phyloP scores from a whole-genome alignment of 2,329 filamentous ascomycete genomes.

The Aspergillus ochraceoroseus region DNA sequence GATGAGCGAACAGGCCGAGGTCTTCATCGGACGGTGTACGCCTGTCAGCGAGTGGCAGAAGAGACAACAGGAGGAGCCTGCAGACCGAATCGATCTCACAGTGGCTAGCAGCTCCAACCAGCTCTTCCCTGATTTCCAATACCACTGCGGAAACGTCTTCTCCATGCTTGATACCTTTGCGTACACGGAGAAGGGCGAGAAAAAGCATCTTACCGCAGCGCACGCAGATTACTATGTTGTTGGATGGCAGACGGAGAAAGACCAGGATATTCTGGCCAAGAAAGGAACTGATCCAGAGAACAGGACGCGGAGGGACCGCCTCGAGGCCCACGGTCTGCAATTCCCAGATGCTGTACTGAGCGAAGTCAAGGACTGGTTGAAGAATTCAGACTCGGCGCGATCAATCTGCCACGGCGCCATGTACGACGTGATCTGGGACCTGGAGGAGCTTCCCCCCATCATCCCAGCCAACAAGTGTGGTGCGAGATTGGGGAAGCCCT shows the following conservation, averaged over 20 bases:
- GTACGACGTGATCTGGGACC: conserved; percentile 40
- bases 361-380: conserved; percentile 8
- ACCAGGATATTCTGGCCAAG: background rate
- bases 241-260: conserved; percentile 37
- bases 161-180: conserved; percentile 40
- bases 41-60: conserved; percentile 17
- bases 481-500: background rate
- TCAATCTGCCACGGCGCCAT: conserved; percentile 36
- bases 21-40: conserved; percentile 38
- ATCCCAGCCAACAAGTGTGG: conserved; percentile 29
- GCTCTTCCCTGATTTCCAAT: conserved; percentile 43
- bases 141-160: conserved; percentile 44
- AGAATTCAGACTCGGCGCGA: background rate
- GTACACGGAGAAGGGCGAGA: conserved; percentile 21
- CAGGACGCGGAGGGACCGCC: conserved; percentile 4
- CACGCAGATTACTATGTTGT: conserved; percentile 40
- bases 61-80: background rate
- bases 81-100: conserved; percentile 4
- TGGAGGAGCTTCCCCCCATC: conserved; percentile 22
- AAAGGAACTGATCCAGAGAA: background rate
- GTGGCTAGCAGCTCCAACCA: conserved; percentile 29
- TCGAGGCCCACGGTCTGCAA: conserved; percentile 10
- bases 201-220: conserved; percentile 17
- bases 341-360: no score
- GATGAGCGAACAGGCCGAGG: conserved; percentile 38